Base-by-base conservation (phyloP, 169 alveolate species). In the Plasmodium sp. region DNA sequence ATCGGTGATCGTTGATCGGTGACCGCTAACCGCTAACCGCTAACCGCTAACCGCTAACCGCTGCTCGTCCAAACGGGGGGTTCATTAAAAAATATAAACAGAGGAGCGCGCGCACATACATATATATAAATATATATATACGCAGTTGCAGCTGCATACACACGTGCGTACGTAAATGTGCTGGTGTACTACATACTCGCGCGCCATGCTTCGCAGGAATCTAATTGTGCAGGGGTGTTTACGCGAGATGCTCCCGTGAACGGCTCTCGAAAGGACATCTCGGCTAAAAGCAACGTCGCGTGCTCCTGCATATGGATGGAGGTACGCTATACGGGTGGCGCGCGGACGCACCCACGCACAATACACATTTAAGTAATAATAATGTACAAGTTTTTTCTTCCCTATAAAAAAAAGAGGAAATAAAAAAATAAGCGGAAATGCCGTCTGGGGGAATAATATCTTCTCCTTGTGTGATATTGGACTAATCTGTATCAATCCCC, bases 391-490 rank as follows among this genome's bases (percentile, higher is more conserved):
- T 27, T 27, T 18, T 67, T 16, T 67, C n/a, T 22, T 67, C 14
- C 77, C 39, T 31, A 67, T 67, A 67, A 67, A 67, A 62, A 62
- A 67, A 67, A 67, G 39, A n/a, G 39, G 77, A 67, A 67, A 67
- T 67, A 67, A 67, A 67, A 67, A 67, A 67, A 67, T 67, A 67
- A 27, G 77, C 77, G 77, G 77, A 67, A 67, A 31, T 67, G 41
- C 77, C 41, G 9, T 27, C 39, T 22, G 77, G 77, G 77, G 39
- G n/a, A 22, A 67, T 67, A 67, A 67, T 67, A 27, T 67, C 39
- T 22, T 31, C 39, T 67, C 36, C 16, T 27, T 22, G 10, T 67
- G 33, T 27, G n/a, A 31, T n/a, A 67, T 67, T 7, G 22, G 43
- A 9, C 3, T 67, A 67, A 67, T 67, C 77, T 31, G 39, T 27